Evolutionary conservation across 2,329 filamentous ascomycete species (phyloP).

Genomic region (Septoria petroselini): DNA sequence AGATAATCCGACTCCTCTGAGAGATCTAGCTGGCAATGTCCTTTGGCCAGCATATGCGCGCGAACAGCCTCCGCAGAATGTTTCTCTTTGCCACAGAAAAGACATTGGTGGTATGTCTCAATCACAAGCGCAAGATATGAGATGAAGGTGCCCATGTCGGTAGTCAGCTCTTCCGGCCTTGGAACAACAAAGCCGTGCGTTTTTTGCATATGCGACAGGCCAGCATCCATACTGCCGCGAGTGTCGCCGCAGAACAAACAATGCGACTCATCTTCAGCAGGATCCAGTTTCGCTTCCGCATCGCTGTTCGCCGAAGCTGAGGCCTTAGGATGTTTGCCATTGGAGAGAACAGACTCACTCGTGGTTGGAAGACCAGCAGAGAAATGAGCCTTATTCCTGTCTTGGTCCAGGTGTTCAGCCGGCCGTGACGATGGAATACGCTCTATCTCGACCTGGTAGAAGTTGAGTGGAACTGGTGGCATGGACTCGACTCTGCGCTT

Average conservation of each 20-base stretch:
- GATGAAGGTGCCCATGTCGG: constrained; percentile 50
- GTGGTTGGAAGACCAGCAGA: too few species aligned
- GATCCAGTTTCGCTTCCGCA: too few species aligned
- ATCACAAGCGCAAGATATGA: constrained; percentile 51
- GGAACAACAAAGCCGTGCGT: constrained; percentile 44
- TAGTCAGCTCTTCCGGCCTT: constrained; percentile 37
- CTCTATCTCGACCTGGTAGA: constrained; percentile 6
- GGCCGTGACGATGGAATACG: neutral
- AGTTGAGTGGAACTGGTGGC: constrained; percentile 9
- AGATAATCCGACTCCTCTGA: constrained; percentile 20
- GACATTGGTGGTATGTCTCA: constrained; percentile 50
- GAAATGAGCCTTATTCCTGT: too few species aligned
- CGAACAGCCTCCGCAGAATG: constrained; percentile 47
- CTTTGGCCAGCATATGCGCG: constrained; percentile 52
- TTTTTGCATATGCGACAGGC: constrained; percentile 50
- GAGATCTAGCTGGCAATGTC: constrained; percentile 43
- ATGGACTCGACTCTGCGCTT: constrained; percentile 18
- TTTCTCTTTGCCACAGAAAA: constrained; percentile 49
- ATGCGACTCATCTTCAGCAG: too few species aligned
- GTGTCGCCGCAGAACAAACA: constrained; percentile 42
- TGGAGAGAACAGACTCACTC: too few species aligned
- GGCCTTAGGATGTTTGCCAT: too few species aligned
- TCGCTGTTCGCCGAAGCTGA: too few species aligned
- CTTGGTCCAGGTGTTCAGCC: too few species aligned
- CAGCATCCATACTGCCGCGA: constrained; percentile 38